Percentiles rank a stretch among this genome's conserved stretches.
These are phyloP conservation scores for Myxozyma neotropica DNA, from an alignment of 805 yeast species.

Conservation along the genomic window DNA sequence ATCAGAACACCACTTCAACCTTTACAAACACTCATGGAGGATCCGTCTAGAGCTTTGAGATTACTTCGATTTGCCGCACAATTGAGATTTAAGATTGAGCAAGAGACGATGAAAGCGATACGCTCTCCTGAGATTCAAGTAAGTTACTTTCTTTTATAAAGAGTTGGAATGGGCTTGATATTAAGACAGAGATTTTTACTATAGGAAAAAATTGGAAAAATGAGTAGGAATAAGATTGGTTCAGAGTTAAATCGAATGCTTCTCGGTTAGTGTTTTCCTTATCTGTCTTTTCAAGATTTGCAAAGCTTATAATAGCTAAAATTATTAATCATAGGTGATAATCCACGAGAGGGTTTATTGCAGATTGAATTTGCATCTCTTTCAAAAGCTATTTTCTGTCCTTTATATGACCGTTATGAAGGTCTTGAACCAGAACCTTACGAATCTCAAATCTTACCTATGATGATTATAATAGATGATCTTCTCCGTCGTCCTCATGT, in stretches of 20 bases:
- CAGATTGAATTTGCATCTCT: not conserved
- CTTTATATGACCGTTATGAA: not conserved
- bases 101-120: not conserved
- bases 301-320: too few relatives aligned
- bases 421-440: not conserved
- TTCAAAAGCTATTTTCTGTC: not conserved
- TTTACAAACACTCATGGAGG: not conserved
- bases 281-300: not conserved
- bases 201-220: not conserved
- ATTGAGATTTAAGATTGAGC: not conserved
- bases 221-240: not conserved
- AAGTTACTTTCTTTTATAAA: not conserved
- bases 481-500: not conserved
- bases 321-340: not conserved
- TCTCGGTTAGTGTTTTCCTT: not conserved
- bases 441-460: not conserved
- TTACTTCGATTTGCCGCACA: not conserved
- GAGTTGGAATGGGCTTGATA: not conserved
- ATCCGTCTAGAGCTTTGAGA: not conserved
- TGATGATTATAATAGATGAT: not conserved
- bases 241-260: not conserved
- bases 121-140: not conserved
- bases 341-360: not conserved
- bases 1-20: not conserved
- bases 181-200: not conserved